phyloP scores from a whole-genome alignment of 2,329 filamentous ascomycete species.

The Pseudogymnoascus sp. region DNA sequence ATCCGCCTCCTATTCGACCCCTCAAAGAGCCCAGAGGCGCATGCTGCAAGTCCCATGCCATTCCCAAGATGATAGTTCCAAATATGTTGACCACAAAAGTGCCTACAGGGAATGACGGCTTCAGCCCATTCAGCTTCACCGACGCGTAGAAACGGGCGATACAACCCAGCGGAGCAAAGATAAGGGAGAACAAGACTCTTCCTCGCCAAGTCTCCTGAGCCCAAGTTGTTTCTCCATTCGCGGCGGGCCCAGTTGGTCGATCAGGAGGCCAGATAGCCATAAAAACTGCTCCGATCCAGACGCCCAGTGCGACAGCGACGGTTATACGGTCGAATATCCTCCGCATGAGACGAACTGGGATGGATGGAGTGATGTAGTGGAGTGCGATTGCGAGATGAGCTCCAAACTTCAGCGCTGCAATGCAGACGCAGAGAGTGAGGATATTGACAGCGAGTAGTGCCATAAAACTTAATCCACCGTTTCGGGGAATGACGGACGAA shows the following conservation, averaged over 20 bases:
- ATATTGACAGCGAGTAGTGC: slow-evolving; percentile 72
- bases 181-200: slow-evolving; percentile 65
- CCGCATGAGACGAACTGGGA: slow-evolving; percentile 53
- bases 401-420: slow-evolving; percentile 64
- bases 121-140: slow-evolving; percentile 60
- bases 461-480: slow-evolving; percentile 76
- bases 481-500: slow-evolving; percentile 43
- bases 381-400: slow-evolving; percentile 65
- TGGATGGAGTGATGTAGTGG: slow-evolving; percentile 51
- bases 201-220: slow-evolving; percentile 62
- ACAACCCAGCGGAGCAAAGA: slow-evolving; percentile 78
- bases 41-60: slow-evolving; percentile 75
- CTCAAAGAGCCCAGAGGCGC: slow-evolving; percentile 34
- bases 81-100: slow-evolving; percentile 78
- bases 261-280: slow-evolving; percentile 67
- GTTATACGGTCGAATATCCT: slow-evolving; percentile 57
- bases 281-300: slow-evolving; percentile 72
- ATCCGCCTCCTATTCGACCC: slow-evolving; percentile 33
- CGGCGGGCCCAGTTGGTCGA: slow-evolving; percentile 30
- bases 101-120: slow-evolving; percentile 69
- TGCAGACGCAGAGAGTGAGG: slow-evolving; percentile 62
- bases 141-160: slow-evolving; percentile 69
- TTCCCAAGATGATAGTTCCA: slow-evolving; percentile 68
- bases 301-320: slow-evolving; percentile 61
- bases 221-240: not conserved